Conservation (phyloP, 495 filamentous ascomycete species). For the Podospora fimiseda region DNA sequence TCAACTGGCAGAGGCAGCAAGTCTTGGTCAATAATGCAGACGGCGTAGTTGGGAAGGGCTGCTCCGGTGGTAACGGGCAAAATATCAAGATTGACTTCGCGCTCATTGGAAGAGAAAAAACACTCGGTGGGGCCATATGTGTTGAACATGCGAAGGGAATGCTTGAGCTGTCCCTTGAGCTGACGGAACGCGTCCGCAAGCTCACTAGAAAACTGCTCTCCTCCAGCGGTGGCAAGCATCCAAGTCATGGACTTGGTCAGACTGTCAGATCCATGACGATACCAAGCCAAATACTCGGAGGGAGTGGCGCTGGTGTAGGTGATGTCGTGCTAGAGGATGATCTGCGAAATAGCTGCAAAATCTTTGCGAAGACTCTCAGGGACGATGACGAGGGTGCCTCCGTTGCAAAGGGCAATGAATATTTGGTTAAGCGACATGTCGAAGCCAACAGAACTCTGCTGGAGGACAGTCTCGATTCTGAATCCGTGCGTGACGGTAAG, state of each 20-base stretch:
- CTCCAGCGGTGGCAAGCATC: constrained; percentile 8
- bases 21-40: constrained; percentile 36
- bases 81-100: background rate
- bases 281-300: constrained; percentile 11
- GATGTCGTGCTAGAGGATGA: constrained; percentile 9
- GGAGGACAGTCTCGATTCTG: constrained; percentile 8
- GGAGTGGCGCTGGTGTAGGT: constrained; percentile 15
- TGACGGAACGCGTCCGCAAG: constrained; percentile 3
- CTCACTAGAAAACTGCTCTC: background rate
- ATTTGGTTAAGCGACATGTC: constrained; percentile 19
- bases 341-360: constrained; percentile 2
- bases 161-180: background rate
- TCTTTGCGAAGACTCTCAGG: constrained; percentile 5
- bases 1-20: constrained; percentile 30
- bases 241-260: background rate
- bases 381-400: constrained; percentile 12
- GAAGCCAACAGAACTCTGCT: constrained; percentile 18
- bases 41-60: constrained; percentile 25
- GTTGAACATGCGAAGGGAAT: constrained; percentile 17
- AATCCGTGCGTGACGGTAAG: background rate
- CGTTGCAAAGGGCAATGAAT: constrained; percentile 8
- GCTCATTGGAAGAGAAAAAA: background rate
- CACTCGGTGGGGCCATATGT: constrained; percentile 19
- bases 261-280: constrained; percentile 1
- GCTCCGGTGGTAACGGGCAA: background rate